These are phyloP conservation scores for Yamadazyma aaseri DNA, from an alignment of 1,139 yeast genomes.

Conservation along the genomic window DNA sequence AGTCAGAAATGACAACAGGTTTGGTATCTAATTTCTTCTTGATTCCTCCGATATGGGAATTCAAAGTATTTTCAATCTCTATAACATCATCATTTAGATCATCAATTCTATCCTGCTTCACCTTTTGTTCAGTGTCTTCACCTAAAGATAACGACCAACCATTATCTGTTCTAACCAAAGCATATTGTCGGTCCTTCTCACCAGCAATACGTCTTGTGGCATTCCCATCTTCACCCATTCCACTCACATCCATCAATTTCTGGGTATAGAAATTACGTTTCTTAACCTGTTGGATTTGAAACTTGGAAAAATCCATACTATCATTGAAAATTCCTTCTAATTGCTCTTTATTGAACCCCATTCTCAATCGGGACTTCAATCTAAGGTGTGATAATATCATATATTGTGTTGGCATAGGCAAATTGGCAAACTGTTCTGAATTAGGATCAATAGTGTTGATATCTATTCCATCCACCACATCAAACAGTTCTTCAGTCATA, in stretches of 20 bases:
- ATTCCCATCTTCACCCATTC: slow-evolving; percentile 66
- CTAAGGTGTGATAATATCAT: slow-evolving; percentile 83
- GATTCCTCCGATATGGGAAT: neutral
- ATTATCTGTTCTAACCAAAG: slow-evolving; percentile 69
- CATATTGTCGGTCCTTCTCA: slow-evolving; percentile 74
- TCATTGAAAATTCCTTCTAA: slow-evolving; percentile 77
- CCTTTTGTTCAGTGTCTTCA: slow-evolving; percentile 23
- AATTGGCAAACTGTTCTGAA: slow-evolving; percentile 58
- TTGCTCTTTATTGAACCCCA: slow-evolving; percentile 92
- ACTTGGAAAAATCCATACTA: slow-evolving; percentile 85
- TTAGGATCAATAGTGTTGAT: slow-evolving; percentile 68
- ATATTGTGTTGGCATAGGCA: slow-evolving; percentile 84
- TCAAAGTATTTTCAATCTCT: neutral
- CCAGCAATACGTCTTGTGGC: slow-evolving; percentile 72
- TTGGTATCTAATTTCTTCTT: neutral
- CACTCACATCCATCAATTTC: slow-evolving; percentile 77
- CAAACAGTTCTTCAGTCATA: slow-evolving; percentile 57
- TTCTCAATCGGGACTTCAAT: slow-evolving; percentile 80
- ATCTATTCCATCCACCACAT: slow-evolving; percentile 70
- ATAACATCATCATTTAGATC: neutral
- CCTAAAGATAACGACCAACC: slow-evolving; percentile 83
- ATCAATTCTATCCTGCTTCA: neutral
- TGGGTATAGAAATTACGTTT: slow-evolving; percentile 91
- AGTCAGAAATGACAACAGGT: neutral
- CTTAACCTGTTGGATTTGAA: slow-evolving; percentile 90